Evolutionary conservation across 2,329 filamentous ascomycete species (phyloP).

Genomic region (Ambrosiella cleistominuta): DNA sequence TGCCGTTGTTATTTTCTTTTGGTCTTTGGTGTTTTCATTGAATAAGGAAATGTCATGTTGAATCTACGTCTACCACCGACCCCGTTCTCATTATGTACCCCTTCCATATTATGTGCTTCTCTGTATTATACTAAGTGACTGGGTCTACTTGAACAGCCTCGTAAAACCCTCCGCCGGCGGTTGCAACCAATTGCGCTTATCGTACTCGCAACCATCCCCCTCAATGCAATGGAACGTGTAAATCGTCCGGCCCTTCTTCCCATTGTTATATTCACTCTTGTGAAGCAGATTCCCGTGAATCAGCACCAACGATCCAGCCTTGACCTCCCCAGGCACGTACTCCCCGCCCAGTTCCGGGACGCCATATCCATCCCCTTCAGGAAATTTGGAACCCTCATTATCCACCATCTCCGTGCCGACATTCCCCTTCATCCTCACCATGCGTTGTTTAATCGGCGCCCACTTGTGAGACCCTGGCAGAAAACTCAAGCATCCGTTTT

Average conservation of each 20-base stretch:
- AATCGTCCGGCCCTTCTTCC: constrained; percentile 72
- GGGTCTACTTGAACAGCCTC: constrained; percentile 32
- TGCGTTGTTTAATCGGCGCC: constrained; percentile 51
- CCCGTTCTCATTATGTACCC: not conserved
- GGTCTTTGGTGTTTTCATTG: not conserved
- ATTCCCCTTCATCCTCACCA: constrained; percentile 46
- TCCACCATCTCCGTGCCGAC: constrained; percentile 51
- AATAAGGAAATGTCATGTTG: not conserved
- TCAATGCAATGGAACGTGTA: constrained; percentile 98
- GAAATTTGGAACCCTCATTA: constrained; percentile 50
- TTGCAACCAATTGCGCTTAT: constrained; percentile 84
- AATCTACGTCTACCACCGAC: not conserved
- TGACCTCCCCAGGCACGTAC: constrained; percentile 72
- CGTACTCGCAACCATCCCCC: constrained; percentile 54
- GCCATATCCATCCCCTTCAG: constrained; percentile 30
- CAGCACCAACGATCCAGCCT: constrained; percentile 74
- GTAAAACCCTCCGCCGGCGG: constrained; percentile 68
- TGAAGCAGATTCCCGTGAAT: constrained; percentile 94
- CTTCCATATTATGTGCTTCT: not conserved
- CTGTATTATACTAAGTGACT: not conserved
- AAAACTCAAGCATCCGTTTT: constrained; percentile 83
- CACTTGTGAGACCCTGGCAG: constrained; percentile 64
- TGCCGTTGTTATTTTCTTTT: too few species aligned
- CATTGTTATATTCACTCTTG: constrained; percentile 87
- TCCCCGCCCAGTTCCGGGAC: constrained; percentile 25